Conservation (phyloP, 2,329 filamentous ascomycete genomes). For the Orbilia ellipsospora region DNA sequence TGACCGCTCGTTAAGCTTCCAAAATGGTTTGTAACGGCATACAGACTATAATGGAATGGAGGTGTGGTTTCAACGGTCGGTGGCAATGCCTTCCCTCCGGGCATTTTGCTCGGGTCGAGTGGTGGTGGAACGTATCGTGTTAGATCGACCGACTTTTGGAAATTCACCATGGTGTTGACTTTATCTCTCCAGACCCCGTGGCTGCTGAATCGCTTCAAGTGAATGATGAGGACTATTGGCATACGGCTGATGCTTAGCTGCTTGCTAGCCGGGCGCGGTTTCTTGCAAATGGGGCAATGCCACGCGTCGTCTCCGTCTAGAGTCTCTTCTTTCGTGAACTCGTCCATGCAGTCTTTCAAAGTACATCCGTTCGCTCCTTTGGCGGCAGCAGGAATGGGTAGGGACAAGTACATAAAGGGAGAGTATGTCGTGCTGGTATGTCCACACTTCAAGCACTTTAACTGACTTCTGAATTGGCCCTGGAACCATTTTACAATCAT, state of each 20-base stretch:
- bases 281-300: slow-evolving; percentile 80
- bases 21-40: slow-evolving; percentile 82
- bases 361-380: slow-evolving; percentile 60
- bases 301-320: slow-evolving; percentile 75
- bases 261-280: slow-evolving; percentile 74
- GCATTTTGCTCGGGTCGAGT: slow-evolving; percentile 58
- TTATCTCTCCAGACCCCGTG: slow-evolving; percentile 71
- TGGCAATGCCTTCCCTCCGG: slow-evolving; percentile 60
- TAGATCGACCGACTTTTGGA: slow-evolving; percentile 78
- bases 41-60: slow-evolving; percentile 83
- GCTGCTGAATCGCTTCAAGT: slow-evolving; percentile 76
- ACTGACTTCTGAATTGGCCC: slow-evolving; percentile 73
- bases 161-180: slow-evolving; percentile 76
- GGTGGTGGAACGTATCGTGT: slow-evolving; percentile 67
- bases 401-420: slow-evolving; percentile 66
- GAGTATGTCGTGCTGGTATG: slow-evolving; percentile 75
- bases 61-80: slow-evolving; percentile 64
- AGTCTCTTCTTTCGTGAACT: slow-evolving; percentile 75
- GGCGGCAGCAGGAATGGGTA: slow-evolving; percentile 62
- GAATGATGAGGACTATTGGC: slow-evolving; percentile 80
- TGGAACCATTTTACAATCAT: slow-evolving; percentile 83
- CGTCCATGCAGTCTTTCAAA: slow-evolving; percentile 74
- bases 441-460: slow-evolving; percentile 72
- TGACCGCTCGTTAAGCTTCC: slow-evolving; percentile 80
- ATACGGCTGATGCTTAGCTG: slow-evolving; percentile 79